Base-by-base conservation (phyloP, 371 early-diverging fungal species). In the Syncephalastrum contaminatum region DNA sequence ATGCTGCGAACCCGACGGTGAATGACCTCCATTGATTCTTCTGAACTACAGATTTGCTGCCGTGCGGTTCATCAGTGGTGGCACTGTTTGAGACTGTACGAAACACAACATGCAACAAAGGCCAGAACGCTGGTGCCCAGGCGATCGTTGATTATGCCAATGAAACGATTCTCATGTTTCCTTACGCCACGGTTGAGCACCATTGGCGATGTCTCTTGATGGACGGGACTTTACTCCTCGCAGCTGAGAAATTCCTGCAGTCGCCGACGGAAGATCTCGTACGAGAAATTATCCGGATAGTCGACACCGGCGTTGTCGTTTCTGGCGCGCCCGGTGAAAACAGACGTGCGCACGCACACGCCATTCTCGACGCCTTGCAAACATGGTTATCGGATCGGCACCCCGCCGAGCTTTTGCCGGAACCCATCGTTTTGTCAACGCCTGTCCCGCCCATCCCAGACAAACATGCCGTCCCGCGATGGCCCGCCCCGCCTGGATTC, bases 121-220 rank as follows among this genome's bases (percentile, higher is more conserved):
- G 36, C 2, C 36, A 30, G 2, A 30, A 30, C 10, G 36, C 36
- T 10, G 36, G 36, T 0, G 36, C 36, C 36, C 36, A 27, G 12
- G 65, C 65, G 41, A 27, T 64, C 16, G 40, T 56, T 10, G 65
- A 51, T 61, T 58, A 52, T 59, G 63, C 76, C 61, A 68, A 64
- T 63, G 73, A 43, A 65, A 59, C 40, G 21, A 49, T 61, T 52
- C 66, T 61, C 49, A 58, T 58, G 41, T 66, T 42, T 56, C 75
- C 62, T 10, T 60, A 57, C 52, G 70, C 79, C 25, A 68, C 77
- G 52, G 86, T 86, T 0, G 83, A 84, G 15, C 51, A 48, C 2
- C 64, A 59, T 42, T 86, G 86, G 86, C 64, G 83, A n/a, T 75
- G 75, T 8, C 55, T 84, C 42, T 50, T 83, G 50, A 78, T 83